Base-by-base conservation (phyloP, 441 rosid genomes). In the Jatropha multifida region DNA sequence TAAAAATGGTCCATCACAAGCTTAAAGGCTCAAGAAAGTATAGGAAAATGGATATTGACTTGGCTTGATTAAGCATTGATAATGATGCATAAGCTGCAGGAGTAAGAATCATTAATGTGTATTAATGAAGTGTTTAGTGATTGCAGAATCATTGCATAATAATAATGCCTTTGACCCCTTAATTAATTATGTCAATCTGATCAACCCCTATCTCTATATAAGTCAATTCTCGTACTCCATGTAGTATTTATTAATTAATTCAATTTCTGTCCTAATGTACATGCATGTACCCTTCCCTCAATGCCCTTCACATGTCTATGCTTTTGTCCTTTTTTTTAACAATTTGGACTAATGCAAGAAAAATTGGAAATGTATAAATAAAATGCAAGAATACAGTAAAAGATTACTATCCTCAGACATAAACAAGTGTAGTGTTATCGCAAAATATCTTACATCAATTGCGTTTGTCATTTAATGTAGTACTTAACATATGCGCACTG, bases 401-500 rank as follows among this genome's bases (percentile, higher is more conserved):
- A 32, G 32, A 32, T 32, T 32, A 32, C 32, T 32, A 32, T 32
- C 0, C 1, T 32, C 32, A 23, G 23, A 23, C 0, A 23, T 23
- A 23, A 0, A 23, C 0, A 23, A 23, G 23, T 0, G 23, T 0
- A 23, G 23, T 23, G 23, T 23, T 23, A 23, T 62, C 11, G 18
- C 18, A 37, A 71, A 69, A 69, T 69, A 69, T 69, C 62, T 69
- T 51, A 4, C 41, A 55, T 4, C 64, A 32, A 40, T 20, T 58
- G 1, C 15, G 20, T 17, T 18, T 54, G 7, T 71, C 7, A 44
- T 49, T 58, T 44, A 18, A n/a, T 61, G 70, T 44, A 52, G 38
- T 63, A 68, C 62, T 68, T 60, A 44, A 38, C 66, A 67, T 54
- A 86, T 83, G 80, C 11, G 76, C 87, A 67, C 81, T 11, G 41